These are phyloP conservation scores for Ophiostoma montium DNA, from an alignment of 2,329 filamentous ascomycete genomes.

Conservation along the genomic window DNA sequence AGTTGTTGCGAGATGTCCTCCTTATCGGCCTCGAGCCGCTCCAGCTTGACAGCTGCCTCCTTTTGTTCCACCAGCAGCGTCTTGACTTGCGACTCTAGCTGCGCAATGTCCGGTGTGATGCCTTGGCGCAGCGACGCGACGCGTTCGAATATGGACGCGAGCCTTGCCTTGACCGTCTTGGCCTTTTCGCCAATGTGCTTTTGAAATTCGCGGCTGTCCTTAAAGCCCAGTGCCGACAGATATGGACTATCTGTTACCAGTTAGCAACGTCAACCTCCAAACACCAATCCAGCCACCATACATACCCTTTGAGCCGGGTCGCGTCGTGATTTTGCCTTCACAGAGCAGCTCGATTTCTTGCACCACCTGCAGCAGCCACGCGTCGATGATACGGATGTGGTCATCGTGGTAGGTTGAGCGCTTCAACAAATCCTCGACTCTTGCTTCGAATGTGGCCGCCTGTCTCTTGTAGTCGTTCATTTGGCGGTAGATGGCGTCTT, in stretches of 20 bases:
- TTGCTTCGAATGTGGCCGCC: slow-evolving; percentile 65
- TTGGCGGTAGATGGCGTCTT: slow-evolving; percentile 91
- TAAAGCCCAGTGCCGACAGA: slow-evolving; percentile 45
- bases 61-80: slow-evolving; percentile 71
- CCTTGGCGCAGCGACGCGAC: slow-evolving; percentile 37
- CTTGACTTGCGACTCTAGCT: slow-evolving; percentile 63
- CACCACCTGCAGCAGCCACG: slow-evolving; percentile 69
- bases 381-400: slow-evolving; percentile 77
- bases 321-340: slow-evolving; percentile 32
- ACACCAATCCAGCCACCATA: background rate
- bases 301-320: slow-evolving; percentile 29
- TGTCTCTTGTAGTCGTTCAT: slow-evolving; percentile 98
- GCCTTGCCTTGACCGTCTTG: slow-evolving; percentile 59
- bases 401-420: slow-evolving; percentile 76
- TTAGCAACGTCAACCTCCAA: background rate
- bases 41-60: slow-evolving; percentile 60
- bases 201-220: slow-evolving; percentile 59
- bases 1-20: slow-evolving; percentile 74
- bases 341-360: slow-evolving; percentile 51
- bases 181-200: slow-evolving; percentile 66
- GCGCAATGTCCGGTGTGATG: slow-evolving; percentile 52
- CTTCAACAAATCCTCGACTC: slow-evolving; percentile 68
- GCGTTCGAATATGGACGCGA: slow-evolving; percentile 52
- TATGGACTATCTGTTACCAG: slow-evolving; percentile 35
- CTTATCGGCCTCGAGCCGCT: slow-evolving; percentile 63